These are phyloP conservation scores for Phyllosticta citriasiana DNA, from an alignment of 2,329 filamentous ascomycete genomes.

Conservation along the genomic window DNA sequence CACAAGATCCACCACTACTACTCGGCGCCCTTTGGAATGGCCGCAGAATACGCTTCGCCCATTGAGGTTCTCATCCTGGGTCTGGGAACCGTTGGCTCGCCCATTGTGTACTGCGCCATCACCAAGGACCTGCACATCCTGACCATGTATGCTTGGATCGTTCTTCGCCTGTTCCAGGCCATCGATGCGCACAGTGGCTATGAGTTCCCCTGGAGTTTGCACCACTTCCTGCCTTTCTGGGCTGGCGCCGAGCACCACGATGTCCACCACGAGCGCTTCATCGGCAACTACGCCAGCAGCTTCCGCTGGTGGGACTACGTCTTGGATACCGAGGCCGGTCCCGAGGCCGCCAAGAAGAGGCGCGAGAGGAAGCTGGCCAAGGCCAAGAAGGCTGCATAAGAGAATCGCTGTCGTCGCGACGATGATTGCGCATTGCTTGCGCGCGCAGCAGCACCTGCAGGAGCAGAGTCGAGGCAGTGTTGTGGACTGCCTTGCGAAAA, in stretches of 20 bases:
- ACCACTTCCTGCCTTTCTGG: constrained; percentile 96
- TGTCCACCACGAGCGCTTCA: constrained; percentile 94
- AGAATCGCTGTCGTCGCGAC: background rate
- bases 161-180: constrained; percentile 86
- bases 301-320: constrained; percentile 99
- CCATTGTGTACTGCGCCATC: constrained; percentile 72
- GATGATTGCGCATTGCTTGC: background rate
- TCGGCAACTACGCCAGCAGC: constrained; percentile 94
- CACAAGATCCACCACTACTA: constrained; percentile 99
- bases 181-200: constrained; percentile 97
- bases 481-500: background rate
- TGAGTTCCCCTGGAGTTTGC: constrained; percentile 95
- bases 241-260: constrained; percentile 95
- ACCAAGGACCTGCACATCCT: constrained; percentile 85
- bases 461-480: background rate
- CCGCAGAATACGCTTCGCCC: constrained; percentile 93
- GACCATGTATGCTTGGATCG: constrained; percentile 97
- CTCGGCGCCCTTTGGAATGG: constrained; percentile 90
- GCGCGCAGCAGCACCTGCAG: too few species aligned
- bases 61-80: constrained; percentile 95
- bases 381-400: constrained; percentile 50
- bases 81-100: constrained; percentile 70
- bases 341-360: constrained; percentile 75
- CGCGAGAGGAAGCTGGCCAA: constrained; percentile 65
- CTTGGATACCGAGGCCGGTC: constrained; percentile 85